Evolutionary conservation across 2,329 filamentous ascomycete genomes (phyloP), one percentile per base, ranked within the genome.

Genomic region (Pseudogymnoascus sp.): DNA sequence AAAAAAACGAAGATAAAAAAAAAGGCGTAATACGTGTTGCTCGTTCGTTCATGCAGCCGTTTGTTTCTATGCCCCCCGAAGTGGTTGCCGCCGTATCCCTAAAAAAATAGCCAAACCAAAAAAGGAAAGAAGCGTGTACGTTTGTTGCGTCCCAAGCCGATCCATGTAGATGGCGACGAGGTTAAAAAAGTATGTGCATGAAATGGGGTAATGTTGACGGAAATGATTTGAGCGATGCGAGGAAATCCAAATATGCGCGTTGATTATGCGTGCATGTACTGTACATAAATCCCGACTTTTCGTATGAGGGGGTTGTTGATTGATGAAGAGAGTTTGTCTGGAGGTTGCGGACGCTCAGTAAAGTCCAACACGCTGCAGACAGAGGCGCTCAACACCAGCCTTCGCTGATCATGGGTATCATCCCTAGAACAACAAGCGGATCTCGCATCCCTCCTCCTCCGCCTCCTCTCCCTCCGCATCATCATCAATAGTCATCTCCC

Each of bases 401-500:
- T 46, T 24, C 19, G 11, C 14, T 46, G 41, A 26, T 46, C 41
- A 6, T 24, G 24, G 43, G n/a, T 61, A 63, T 60, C 46, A 53
- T 61, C 68, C 68, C 71, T 71, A 74, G 68, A 73, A 74, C 62
- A 71, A 70, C 68, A 74, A 61, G 37, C 70, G 69, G 64, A 74
- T 66, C 68, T 74, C 73, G 66, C 71, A 72, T 60, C 71, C 72
- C 63, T 71, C 66, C 37, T 6, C 31, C 31, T 60, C 56, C 1
- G 56, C 6, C 6, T 16, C 14, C n/a, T 40, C 35, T 41, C 61
- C 66, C 46, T 61, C 61, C 28, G 64, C 68, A 50, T 72, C 70
- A 63, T 74, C 71, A 72, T 87, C 84, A 28, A 86, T 72, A 2
- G 79, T 77, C 83, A 87, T 86, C 62, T 86, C 84, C 84, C 84